These are phyloP conservation scores for Debaryomyces sp. DNA, from an alignment of 1,139 yeast species.

Conservation along the genomic window DNA sequence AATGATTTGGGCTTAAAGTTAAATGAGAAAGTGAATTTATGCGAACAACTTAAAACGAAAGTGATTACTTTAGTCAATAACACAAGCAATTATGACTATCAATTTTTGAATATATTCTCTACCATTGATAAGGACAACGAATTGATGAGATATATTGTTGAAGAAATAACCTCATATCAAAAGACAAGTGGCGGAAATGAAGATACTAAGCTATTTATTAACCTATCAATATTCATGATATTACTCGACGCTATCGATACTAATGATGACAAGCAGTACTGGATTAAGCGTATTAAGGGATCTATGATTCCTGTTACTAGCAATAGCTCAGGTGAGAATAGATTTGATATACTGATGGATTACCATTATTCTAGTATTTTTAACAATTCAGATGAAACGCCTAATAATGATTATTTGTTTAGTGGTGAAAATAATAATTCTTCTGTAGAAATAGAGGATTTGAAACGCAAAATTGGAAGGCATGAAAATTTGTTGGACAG, in stretches of 20 bases:
- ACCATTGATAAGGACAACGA: slow-evolving; percentile 12
- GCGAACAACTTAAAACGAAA: slow-evolving; percentile 11
- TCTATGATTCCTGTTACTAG: background rate
- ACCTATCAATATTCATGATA: slow-evolving; percentile 27
- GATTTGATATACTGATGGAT: slow-evolving; percentile 17
- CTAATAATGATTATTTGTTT: slow-evolving; percentile 10
- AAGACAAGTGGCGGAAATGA: slow-evolving; percentile 25
- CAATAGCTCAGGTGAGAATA: background rate
- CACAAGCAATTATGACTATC: slow-evolving; percentile 5
- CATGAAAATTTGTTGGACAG: slow-evolving; percentile 2
- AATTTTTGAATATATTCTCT: slow-evolving; percentile 8
- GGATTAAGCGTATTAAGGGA: slow-evolving; percentile 21
- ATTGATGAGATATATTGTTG: slow-evolving; percentile 17
- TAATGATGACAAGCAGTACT: slow-evolving; percentile 24
- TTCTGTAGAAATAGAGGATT: background rate
- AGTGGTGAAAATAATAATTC: background rate
- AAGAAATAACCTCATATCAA: slow-evolving; percentile 21
- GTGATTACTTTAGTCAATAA: slow-evolving; percentile 11
- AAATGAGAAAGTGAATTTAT: slow-evolving; percentile 1
- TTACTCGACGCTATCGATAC: slow-evolving; percentile 21
- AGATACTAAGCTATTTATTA: slow-evolving; percentile 30
- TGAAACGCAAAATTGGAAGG: background rate
- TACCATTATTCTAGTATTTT: slow-evolving; percentile 24
- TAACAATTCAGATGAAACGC: slow-evolving; percentile 15
- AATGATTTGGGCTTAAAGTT: background rate